Base-by-base conservation (phyloP, 768 basidiomycete species). In the Daedaleopsis sinensis region DNA sequence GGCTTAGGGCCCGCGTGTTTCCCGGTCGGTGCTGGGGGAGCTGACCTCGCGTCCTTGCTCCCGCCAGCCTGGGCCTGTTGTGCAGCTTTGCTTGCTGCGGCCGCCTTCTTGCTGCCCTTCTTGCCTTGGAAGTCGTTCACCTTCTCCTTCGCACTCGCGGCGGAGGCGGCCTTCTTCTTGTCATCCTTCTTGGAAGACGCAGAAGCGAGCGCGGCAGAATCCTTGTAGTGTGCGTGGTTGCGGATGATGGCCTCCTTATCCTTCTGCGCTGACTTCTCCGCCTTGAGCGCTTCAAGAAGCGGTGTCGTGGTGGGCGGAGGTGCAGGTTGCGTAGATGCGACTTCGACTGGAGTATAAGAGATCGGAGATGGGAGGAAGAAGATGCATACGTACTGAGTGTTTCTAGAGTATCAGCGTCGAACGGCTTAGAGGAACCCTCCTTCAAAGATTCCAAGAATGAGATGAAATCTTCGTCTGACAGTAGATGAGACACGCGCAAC, bases 211-310 rank as follows among this genome's bases (percentile, higher is more conserved):
- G 70, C 70, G 7, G 71, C 65, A 52, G 73, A 72, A 39, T 85
- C 86, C 69, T 87, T 87, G 75, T 89, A 88, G 70, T 90, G 90
- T 0, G 84, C 82, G 42, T 92, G 89, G 58, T 86, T 89, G 42
- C 88, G 84, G 36, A 87, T 76, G 59, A 88, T 91, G 32, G 84
- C 77, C 67, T 89, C 87, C 68, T 87, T 92, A 71, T 90, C 91
- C 67, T 83, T 88, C 67, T 85, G 83, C 0, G 77, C 77, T 36
- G 74, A 80, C 70, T 89, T 91, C 73, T 93, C 90, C 0, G 92
- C 91, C 65, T 94, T 93, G 64, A 98, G 86, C 1, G 95, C 93
- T 70, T 96, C 96, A 50, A 99, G 85, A 21, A 98, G 84, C 0
- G 96, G 96, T 0, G 96, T 97, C 0, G 91, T 89, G 64, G 88